Percentiles rank a stretch among this genome's conserved stretches.
These are phyloP conservation scores for Termitomyces titanicus DNA, from an alignment of 768 basidiomycete species.

Conservation along the genomic window DNA sequence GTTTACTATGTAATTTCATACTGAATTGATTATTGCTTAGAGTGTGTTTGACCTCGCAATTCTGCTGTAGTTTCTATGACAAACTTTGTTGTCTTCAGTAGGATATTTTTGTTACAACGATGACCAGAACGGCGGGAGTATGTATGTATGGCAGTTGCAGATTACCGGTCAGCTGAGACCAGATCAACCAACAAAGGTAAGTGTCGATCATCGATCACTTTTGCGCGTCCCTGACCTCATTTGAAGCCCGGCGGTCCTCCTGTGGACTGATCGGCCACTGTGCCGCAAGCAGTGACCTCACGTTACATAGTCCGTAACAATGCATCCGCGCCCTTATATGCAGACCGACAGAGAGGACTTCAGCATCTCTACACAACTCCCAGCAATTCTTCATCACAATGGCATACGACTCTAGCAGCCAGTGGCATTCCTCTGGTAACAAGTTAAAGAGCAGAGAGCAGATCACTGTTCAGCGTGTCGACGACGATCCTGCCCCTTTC, in stretches of 20 bases:
- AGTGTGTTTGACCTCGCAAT: neutral
- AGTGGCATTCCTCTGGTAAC: neutral
- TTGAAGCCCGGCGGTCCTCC: neutral
- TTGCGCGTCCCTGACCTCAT: neutral
- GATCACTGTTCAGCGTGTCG: neutral
- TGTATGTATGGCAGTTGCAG: no score
- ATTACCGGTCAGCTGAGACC: neutral
- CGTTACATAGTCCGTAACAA: conserved; percentile 2
- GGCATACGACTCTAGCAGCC: neutral
- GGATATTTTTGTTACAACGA: no score
- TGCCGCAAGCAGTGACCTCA: neutral
- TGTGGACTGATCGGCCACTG: neutral
- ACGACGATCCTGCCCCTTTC: neutral
- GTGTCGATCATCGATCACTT: conserved; percentile 4
- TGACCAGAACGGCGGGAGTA: no score
- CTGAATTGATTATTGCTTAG: neutral
- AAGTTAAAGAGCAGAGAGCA: neutral
- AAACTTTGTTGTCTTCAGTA: neutral
- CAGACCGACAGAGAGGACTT: neutral
- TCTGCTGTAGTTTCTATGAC: neutral
- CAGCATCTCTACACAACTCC: neutral
- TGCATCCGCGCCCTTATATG: neutral
- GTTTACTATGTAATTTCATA: neutral
- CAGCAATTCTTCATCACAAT: neutral
- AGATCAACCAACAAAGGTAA: neutral